phyloP scores from a whole-genome alignment of 495 filamentous ascomycete genomes.

The Podospora sp. region DNA sequence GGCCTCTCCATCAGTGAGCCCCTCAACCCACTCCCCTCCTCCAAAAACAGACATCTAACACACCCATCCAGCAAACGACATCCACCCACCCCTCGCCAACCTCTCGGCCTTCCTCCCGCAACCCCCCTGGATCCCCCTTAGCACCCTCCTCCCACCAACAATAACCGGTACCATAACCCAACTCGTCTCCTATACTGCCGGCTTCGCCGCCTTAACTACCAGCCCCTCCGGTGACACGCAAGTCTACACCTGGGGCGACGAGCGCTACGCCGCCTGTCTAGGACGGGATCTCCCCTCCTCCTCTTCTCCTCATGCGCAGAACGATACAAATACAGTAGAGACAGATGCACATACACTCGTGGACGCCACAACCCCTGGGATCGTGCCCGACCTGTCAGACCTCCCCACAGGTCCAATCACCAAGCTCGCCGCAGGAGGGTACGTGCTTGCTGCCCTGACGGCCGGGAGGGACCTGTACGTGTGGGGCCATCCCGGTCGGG shows the following conservation, averaged over 20 bases:
- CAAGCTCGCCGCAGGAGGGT: slow-evolving; percentile 60
- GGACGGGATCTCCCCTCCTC: slow-evolving; percentile 41
- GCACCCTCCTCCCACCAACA: neutral
- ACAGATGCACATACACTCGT: neutral
- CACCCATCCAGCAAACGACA: neutral
- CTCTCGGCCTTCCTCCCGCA: slow-evolving; percentile 19
- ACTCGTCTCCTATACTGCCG: slow-evolving; percentile 52
- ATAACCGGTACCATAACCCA: slow-evolving; percentile 36
- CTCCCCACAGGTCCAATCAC: slow-evolving; percentile 53
- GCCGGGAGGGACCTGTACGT: slow-evolving; percentile 61
- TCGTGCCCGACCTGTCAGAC: slow-evolving; percentile 52
- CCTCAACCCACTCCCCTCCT: neutral
- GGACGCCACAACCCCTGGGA: slow-evolving; percentile 38
- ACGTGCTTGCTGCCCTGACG: slow-evolving; percentile 59
- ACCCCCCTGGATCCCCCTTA: slow-evolving; percentile 1
- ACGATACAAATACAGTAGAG: neutral
- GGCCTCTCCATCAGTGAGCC: slow-evolving; percentile 25
- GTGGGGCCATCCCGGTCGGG: slow-evolving; percentile 55
- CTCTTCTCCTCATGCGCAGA: neutral
- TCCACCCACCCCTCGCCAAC: slow-evolving; percentile 30
- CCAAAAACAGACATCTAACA: neutral
- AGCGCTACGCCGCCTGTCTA: slow-evolving; percentile 53
- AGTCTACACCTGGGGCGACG: slow-evolving; percentile 65
- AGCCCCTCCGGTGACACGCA: slow-evolving; percentile 30
- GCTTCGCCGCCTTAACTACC: slow-evolving; percentile 54